A percentile compares a stretch with the other conserved stretches of the same genome.
Conservation (phyloP, 768 basidiomycete species). For the Termitomyces eurrhizus region DNA sequence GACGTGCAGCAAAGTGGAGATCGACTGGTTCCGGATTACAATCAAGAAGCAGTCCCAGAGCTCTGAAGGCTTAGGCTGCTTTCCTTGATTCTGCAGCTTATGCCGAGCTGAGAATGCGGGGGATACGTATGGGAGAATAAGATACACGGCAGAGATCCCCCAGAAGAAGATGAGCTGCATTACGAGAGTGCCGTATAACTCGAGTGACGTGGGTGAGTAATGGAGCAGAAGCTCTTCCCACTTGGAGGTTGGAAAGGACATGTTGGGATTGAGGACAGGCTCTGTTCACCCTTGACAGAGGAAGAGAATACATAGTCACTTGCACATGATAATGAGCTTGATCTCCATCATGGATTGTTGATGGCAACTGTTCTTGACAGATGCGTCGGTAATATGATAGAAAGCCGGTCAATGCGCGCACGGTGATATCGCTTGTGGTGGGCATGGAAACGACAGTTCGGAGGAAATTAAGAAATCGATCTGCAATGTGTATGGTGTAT, state of each 20-base stretch:
- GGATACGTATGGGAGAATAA: slow-evolving; percentile 18
- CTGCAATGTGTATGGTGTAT: too few species aligned
- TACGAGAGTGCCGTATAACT: slow-evolving; percentile 20
- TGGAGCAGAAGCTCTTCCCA: slow-evolving; percentile 12
- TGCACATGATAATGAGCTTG: background rate
- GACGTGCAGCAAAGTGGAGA: slow-evolving; percentile 20
- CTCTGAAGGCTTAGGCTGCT: slow-evolving; percentile 21
- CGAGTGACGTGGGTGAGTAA: slow-evolving; percentile 17
- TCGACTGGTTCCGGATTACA: slow-evolving; percentile 21
- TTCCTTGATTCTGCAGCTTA: slow-evolving; percentile 24
- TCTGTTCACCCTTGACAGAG: background rate
- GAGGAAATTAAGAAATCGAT: too few species aligned
- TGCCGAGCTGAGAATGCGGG: slow-evolving; percentile 22
- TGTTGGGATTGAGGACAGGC: background rate
- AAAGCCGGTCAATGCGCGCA: background rate
- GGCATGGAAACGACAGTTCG: too few species aligned
- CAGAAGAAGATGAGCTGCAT: slow-evolving; percentile 24
- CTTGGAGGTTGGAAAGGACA: background rate
- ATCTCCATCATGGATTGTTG: background rate
- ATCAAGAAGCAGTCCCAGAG: slow-evolving; percentile 20
- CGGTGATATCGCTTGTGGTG: too few species aligned
- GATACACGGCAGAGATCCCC: slow-evolving; percentile 19
- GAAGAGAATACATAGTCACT: background rate
- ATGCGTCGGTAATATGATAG: background rate
- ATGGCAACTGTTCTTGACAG: background rate